Evolutionary conservation across 2,329 filamentous ascomycete genomes (phyloP).

Genomic region (Aspergillus niger): DNA sequence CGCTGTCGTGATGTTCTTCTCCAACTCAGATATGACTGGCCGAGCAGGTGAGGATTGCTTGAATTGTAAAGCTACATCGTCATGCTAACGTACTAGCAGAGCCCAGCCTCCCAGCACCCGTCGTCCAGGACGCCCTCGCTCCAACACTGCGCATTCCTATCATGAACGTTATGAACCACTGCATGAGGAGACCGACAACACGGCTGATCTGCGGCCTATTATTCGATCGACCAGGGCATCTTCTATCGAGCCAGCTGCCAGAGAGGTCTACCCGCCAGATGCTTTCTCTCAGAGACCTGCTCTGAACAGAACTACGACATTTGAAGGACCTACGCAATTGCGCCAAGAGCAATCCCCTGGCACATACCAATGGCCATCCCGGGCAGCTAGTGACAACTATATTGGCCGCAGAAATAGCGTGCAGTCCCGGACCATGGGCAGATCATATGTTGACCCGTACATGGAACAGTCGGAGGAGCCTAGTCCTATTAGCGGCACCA

Average conservation of each 20-base stretch:
- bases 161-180: constrained; percentile 59
- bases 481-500: constrained; percentile 50
- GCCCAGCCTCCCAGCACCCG: constrained; percentile 35
- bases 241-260: constrained; percentile 40
- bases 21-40: constrained; percentile 70
- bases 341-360: constrained; percentile 56
- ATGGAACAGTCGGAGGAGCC: constrained; percentile 53
- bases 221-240: constrained; percentile 51
- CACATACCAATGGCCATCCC: constrained; percentile 49
- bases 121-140: constrained; percentile 57
- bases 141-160: constrained; percentile 66
- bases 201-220: constrained; percentile 53
- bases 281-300: constrained; percentile 49
- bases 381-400: constrained; percentile 58
- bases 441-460: constrained; percentile 49
- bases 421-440: constrained; percentile 47
- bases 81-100: constrained; percentile 21
- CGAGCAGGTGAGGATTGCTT: constrained; percentile 48
- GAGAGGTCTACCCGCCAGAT: constrained; percentile 47
- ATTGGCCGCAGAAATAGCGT: constrained; percentile 51
- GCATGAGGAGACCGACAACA: constrained; percentile 56
- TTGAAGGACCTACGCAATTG: constrained; percentile 58
- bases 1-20: constrained; percentile 81
- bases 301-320: constrained; percentile 57
- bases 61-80: constrained; percentile 16